Evolutionary conservation across 352 stramenopile species (phyloP).

Genomic region (Pythium biforme): DNA sequence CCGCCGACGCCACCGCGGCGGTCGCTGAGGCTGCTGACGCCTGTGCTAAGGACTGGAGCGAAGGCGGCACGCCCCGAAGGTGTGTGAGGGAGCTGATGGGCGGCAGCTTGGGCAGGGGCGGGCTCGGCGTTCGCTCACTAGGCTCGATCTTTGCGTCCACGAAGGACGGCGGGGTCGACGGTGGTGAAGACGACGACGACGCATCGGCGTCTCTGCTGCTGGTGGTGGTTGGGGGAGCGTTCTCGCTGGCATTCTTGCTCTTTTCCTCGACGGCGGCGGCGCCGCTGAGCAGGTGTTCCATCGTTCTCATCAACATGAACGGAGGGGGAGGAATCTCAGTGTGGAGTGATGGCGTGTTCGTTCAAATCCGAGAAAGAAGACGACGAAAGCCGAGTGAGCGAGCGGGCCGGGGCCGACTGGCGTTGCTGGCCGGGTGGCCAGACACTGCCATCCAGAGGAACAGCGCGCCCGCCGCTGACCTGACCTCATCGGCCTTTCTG

Average conservation of each 20-base stretch:
- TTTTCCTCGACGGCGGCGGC: conserved; percentile 21
- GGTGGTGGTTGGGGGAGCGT: conserved; percentile 8
- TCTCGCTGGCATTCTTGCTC: conserved; percentile 10
- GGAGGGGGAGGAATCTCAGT: neutral
- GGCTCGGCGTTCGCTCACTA: neutral
- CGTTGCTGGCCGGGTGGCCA: neutral
- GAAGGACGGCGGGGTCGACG: neutral
- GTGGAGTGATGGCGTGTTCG: neutral
- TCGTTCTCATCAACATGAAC: conserved; percentile 24
- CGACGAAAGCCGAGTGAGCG: conserved; percentile 1
- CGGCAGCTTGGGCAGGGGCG: conserved; percentile 24
- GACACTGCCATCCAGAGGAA: neutral
- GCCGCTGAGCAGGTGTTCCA: conserved; percentile 25
- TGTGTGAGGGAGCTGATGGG: conserved; percentile 30
- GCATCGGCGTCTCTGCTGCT: neutral
- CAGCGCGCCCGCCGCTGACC: neutral
- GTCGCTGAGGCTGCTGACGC: too few relatives aligned
- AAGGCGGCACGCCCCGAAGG: neutral
- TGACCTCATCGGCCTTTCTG: conserved; percentile 2
- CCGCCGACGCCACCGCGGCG: neutral
- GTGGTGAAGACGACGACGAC: neutral
- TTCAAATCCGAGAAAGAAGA: conserved; percentile 1
- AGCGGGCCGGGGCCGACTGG: too few relatives aligned
- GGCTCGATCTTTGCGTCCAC: neutral
- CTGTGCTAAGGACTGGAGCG: neutral